These are phyloP conservation scores for Amaranthus cruentus DNA, from an alignment of 148 eudicot species.

Conservation along the genomic window DNA sequence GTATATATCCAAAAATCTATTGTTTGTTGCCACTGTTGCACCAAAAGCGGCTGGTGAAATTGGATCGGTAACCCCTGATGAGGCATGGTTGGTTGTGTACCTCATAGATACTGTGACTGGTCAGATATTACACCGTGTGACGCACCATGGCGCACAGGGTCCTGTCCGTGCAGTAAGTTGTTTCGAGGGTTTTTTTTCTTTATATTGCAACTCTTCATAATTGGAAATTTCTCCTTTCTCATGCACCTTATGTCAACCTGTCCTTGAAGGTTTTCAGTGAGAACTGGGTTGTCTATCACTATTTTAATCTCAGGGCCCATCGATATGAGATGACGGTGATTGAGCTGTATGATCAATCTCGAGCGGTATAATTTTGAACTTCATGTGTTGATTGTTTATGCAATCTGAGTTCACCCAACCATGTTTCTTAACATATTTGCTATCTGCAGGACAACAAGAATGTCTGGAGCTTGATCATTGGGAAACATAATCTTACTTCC, in stretches of 20 bases:
- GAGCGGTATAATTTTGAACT: conserved; percentile 61
- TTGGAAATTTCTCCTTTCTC: not conserved
- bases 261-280: conserved; percentile 85
- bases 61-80: conserved; percentile 91
- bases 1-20: conserved; percentile 77
- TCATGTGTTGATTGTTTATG: not conserved
- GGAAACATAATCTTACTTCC: conserved; percentile 93
- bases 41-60: conserved; percentile 85
- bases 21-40: conserved; percentile 82
- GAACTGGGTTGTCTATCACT: conserved; percentile 99
- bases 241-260: conserved; percentile 1
- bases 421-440: conserved; percentile 4
- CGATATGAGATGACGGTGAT: conserved; percentile 98
- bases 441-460: conserved; percentile 84
- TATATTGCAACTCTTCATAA: not conserved
- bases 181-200: not conserved
- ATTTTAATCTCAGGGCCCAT: conserved; percentile 93
- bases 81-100: conserved; percentile 75
- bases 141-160: conserved; percentile 93
- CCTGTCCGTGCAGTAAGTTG: conserved; percentile 93
- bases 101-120: conserved; percentile 95
- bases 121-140: conserved; percentile 83
- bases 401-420: conserved; percentile 12
- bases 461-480: conserved; percentile 76
- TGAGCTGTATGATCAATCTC: conserved; percentile 94